Evolutionary conservation across 768 basidiomycete genomes (phyloP).

Genomic region (Tulasnella sp.): DNA sequence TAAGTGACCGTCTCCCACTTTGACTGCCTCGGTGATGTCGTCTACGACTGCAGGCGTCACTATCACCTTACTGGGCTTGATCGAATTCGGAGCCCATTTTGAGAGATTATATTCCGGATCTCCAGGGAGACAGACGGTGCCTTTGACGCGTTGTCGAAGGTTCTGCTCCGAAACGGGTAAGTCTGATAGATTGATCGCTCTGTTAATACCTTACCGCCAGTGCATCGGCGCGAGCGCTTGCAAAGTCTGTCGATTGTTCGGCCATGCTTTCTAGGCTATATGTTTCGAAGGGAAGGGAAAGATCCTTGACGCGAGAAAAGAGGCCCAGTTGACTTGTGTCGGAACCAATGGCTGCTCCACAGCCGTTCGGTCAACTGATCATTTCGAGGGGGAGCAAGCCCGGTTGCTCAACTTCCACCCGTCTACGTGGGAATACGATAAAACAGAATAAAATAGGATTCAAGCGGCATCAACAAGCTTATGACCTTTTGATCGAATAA

Average conservation of each 20-base stretch:
- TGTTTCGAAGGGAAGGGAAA: background rate
- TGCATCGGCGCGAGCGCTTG: background rate
- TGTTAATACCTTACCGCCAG: background rate
- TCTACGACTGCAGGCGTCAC: constrained; percentile 26
- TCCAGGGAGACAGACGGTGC: background rate
- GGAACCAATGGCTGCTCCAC: background rate
- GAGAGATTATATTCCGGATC: constrained; percentile 11
- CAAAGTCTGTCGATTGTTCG: background rate
- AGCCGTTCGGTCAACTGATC: background rate
- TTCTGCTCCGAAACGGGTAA: background rate
- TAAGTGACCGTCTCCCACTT: background rate
- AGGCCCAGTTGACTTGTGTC: background rate
- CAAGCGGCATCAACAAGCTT: too few relatives aligned
- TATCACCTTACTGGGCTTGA: constrained; percentile 10
- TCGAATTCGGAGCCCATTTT: constrained; percentile 6
- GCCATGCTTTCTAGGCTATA: background rate
- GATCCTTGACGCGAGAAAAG: background rate
- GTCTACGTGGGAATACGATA: too few relatives aligned
- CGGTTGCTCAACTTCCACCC: too few relatives aligned
- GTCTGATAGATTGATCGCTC: background rate
- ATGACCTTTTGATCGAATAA: too few relatives aligned
- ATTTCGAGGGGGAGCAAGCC: background rate
- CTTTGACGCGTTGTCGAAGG: constrained; percentile 14
- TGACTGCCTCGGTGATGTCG: constrained; percentile 31
- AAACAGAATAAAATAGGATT: too few relatives aligned